Conservation (phyloP, 495 filamentous ascomycete genomes). For the Neurospora terricola region DNA sequence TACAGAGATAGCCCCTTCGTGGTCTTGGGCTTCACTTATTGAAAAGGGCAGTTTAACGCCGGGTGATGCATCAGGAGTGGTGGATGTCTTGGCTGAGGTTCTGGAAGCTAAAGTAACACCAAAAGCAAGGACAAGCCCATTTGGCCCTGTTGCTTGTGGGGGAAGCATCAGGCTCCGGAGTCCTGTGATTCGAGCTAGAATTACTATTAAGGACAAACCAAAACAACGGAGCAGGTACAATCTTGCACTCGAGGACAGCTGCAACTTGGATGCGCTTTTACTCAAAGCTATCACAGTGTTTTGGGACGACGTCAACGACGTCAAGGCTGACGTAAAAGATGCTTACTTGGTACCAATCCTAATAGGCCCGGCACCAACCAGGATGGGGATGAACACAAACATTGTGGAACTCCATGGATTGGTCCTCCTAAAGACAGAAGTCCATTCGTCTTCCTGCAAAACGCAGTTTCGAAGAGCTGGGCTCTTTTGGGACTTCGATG, state of each 20-base stretch:
- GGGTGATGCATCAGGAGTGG: too few relatives aligned
- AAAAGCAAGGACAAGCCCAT: not conserved
- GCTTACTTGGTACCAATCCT: too few relatives aligned
- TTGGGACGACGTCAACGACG: too few relatives aligned
- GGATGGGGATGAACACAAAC: too few relatives aligned
- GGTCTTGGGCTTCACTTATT: not conserved
- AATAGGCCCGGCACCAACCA: too few relatives aligned
- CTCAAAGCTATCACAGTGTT: too few relatives aligned
- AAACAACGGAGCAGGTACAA: too few relatives aligned
- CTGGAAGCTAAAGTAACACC: not conserved
- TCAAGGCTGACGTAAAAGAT: too few relatives aligned
- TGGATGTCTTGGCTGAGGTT: not conserved
- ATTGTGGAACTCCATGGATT: too few relatives aligned
- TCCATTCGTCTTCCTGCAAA: not conserved
- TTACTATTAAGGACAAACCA: too few relatives aligned
- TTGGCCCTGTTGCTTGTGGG: not conserved
- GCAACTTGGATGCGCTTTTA: not conserved
- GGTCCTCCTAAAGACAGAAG: not conserved
- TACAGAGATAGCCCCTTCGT: not conserved
- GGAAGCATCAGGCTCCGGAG: not conserved
- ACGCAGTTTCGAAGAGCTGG: not conserved
- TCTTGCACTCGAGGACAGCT: not conserved
- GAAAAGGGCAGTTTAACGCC: too few relatives aligned
- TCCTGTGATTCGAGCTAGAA: not conserved
- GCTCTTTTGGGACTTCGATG: too few relatives aligned